phyloP scores from a whole-genome alignment of 768 basidiomycete species.

The Rhodosporidiobolus sp. region DNA sequence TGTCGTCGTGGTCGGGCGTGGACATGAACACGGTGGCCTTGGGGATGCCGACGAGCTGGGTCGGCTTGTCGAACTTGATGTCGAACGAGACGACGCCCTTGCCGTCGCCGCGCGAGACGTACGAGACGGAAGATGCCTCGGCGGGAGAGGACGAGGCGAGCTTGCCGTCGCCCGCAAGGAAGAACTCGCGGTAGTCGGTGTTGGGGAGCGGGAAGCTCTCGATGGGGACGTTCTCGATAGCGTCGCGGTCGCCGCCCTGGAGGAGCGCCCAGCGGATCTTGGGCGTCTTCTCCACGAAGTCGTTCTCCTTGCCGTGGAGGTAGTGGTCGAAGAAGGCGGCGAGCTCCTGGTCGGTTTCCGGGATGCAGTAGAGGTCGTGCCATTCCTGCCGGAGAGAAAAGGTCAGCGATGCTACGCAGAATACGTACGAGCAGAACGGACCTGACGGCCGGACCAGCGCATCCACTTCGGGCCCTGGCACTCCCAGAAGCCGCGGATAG shows the following conservation, averaged over 20 bases:
- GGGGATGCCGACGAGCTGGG: slow-evolving; percentile 33
- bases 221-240: slow-evolving; percentile 23
- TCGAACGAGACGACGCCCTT: slow-evolving; percentile 28
- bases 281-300: slow-evolving; percentile 33
- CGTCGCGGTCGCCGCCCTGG: slow-evolving; percentile 32
- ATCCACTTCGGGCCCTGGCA: slow-evolving; percentile 24
- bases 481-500: slow-evolving; percentile 33
- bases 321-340: slow-evolving; percentile 36
- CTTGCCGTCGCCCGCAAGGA: slow-evolving; percentile 25
- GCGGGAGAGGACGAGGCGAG: neutral
- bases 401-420: neutral
- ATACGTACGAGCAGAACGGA: neutral
- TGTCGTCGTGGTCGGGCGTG: slow-evolving; percentile 33
- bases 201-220: slow-evolving; percentile 29
- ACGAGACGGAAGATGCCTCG: neutral
- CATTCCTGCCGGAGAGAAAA: slow-evolving; percentile 25
- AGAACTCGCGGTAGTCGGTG: slow-evolving; percentile 30
- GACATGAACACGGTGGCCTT: slow-evolving; percentile 29
- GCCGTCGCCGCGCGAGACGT: slow-evolving; percentile 14
- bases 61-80: slow-evolving; percentile 25
- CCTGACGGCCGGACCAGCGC: slow-evolving; percentile 20
- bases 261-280: slow-evolving; percentile 33
- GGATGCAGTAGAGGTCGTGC: slow-evolving; percentile 31
- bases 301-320: slow-evolving; percentile 36
- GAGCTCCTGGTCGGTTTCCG: slow-evolving; percentile 25